Conservation (phyloP, 164 flowering plant genomes). For the Hamamelis virginiana region DNA sequence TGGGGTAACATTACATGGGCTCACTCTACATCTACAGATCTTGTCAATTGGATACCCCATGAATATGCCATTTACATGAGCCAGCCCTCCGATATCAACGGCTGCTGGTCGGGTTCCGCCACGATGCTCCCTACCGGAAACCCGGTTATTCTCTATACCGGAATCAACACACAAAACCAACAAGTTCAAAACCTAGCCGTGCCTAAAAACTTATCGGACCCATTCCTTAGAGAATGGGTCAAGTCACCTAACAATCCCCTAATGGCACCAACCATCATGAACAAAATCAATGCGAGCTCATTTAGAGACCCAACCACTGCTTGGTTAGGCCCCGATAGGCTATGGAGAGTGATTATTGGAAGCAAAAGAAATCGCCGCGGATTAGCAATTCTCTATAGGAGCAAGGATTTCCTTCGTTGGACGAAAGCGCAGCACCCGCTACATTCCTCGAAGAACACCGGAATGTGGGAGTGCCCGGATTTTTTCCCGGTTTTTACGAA, state of each 20-base stretch:
- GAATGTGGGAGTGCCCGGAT: conserved; percentile 26
- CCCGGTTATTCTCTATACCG: conserved; percentile 55
- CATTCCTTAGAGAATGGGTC: conserved; percentile 44
- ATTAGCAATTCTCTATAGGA: conserved; percentile 11
- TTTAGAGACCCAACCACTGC: conserved; percentile 55
- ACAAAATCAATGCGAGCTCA: conserved; percentile 24
- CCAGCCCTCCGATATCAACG: conserved; percentile 36
- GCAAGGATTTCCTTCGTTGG: conserved; percentile 13
- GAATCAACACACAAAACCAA: conserved; percentile 19
- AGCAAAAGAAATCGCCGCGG: conserved; percentile 1
- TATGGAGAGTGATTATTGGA: conserved; percentile 19
- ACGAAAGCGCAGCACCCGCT: conserved; percentile 7
- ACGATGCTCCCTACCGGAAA: conserved; percentile 46
- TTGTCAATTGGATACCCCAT: conserved; percentile 48
- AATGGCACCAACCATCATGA: conserved; percentile 22
- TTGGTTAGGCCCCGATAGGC: conserved; percentile 26
- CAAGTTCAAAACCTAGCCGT: conserved; percentile 50
- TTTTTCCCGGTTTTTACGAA: conserved; percentile 15
- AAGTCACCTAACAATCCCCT: conserved; percentile 40
- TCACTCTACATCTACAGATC: conserved; percentile 48
- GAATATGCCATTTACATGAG: conserved; percentile 38
- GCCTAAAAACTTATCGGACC: conserved; percentile 47
- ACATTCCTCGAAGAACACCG: conserved; percentile 14
- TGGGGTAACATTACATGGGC: conserved; percentile 60
- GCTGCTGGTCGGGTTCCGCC: conserved; percentile 55